Evolutionary conservation across 192 early-diverging fungal species (phyloP).

Genomic region (Entomortierella chlamydospora): DNA sequence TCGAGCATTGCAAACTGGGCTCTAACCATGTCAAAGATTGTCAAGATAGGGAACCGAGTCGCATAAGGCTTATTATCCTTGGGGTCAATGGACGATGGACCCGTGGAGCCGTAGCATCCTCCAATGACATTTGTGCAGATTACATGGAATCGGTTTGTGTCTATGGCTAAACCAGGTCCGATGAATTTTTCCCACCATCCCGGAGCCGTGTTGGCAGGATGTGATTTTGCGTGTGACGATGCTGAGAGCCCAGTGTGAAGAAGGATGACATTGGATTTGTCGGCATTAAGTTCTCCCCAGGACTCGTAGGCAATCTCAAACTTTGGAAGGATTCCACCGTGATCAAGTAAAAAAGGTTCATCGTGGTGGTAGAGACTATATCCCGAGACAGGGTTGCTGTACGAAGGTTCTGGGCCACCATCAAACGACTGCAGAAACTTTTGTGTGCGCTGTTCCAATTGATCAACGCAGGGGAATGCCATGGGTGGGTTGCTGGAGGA

Average conservation of each 20-base stretch:
- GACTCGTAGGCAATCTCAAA: conserved; percentile 95
- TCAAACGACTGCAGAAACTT: conserved; percentile 62
- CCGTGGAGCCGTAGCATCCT: conserved; percentile 96
- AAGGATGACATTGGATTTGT: conserved; percentile 87
- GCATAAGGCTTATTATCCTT: conserved; percentile 81
- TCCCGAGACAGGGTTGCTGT: conserved; percentile 84
- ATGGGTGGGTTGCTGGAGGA: conserved; percentile 71
- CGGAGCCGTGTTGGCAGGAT: conserved; percentile 75
- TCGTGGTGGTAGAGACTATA: conserved; percentile 74
- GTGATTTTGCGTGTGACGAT: conserved; percentile 91
- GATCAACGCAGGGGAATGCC: conserved; percentile 82
- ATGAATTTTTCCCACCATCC: conserved; percentile 99
- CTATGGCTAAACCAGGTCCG: conserved; percentile 89
- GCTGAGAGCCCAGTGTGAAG: conserved; percentile 96
- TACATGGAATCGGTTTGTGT: conserved; percentile 94
- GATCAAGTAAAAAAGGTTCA: conserved; percentile 78
- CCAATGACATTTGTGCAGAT: conserved; percentile 98
- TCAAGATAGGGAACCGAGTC: conserved; percentile 90
- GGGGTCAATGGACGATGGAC: conserved; percentile 87
- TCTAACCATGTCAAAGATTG: conserved; percentile 96
- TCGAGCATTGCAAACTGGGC: conserved; percentile 93
- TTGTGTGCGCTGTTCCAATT: conserved; percentile 67
- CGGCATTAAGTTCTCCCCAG: conserved; percentile 91
- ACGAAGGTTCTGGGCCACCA: conserved; percentile 84
- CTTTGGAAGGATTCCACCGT: conserved; percentile 83